Percentiles rank a stretch among this genome's conserved stretches.
Evolutionary conservation across 164 flowering plant genomes (phyloP).

Genomic region (Echeveria elegans): DNA sequence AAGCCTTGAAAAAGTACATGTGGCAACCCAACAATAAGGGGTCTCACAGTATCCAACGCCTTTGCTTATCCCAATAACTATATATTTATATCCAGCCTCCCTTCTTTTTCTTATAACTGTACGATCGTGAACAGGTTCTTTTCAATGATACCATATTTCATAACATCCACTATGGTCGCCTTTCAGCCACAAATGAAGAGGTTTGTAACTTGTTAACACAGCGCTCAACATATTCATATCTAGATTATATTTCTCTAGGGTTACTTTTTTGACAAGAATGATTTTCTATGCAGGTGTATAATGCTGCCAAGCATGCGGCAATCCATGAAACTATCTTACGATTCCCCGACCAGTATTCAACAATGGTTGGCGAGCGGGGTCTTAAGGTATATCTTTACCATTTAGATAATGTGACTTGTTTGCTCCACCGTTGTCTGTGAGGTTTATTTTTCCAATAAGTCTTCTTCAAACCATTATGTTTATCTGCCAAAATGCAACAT

Average conservation of each 20-base stretch:
- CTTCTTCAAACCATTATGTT: background rate
- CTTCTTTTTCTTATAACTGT: background rate
- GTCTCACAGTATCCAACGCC: too few relatives aligned
- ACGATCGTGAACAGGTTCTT: slow-evolving; percentile 52
- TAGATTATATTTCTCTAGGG: background rate
- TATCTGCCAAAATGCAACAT: background rate
- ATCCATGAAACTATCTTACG: slow-evolving; percentile 93
- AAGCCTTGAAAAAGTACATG: too few relatives aligned
- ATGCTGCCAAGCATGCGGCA: slow-evolving; percentile 86
- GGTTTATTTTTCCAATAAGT: background rate
- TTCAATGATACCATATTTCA: slow-evolving; percentile 94
- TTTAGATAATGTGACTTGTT: background rate
- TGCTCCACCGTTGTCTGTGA: background rate
- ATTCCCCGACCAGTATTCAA: slow-evolving; percentile 77
- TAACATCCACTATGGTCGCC: slow-evolving; percentile 84
- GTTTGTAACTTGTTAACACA: slow-evolving; percentile 20
- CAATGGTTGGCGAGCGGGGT: slow-evolving; percentile 95
- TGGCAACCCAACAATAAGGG: too few relatives aligned
- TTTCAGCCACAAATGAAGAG: slow-evolving; percentile 86
- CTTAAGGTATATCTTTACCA: slow-evolving; percentile 58
- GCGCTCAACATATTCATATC: background rate
- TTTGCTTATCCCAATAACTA: too few relatives aligned
- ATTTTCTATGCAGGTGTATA: slow-evolving; percentile 53
- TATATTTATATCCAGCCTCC: background rate
- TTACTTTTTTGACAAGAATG: background rate